These are phyloP conservation scores for Rhynchosporium secalis DNA, from an alignment of 2,329 filamentous ascomycete species.

Conservation along the genomic window DNA sequence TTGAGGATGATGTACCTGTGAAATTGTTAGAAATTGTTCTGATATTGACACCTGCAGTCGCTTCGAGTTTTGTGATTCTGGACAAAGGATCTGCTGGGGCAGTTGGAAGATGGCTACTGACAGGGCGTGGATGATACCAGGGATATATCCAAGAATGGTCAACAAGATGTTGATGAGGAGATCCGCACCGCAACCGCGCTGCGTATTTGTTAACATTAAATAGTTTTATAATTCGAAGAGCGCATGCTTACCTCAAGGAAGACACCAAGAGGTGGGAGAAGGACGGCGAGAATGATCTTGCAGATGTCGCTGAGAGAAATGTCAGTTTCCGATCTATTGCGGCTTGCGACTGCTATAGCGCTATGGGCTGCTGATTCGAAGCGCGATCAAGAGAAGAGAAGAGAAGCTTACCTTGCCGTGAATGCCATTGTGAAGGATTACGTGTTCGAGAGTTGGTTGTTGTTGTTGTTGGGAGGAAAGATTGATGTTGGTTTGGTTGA, in stretches of 20 bases:
- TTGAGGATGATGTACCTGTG: slow-evolving; percentile 81
- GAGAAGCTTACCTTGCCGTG: slow-evolving; percentile 52
- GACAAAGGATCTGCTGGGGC: neutral
- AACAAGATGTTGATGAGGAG: slow-evolving; percentile 90
- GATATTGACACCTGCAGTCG: slow-evolving; percentile 3
- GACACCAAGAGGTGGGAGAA: slow-evolving; percentile 87
- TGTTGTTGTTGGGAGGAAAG: neutral
- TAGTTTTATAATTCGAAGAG: neutral
- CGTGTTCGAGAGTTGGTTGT: neutral
- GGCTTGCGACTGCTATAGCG: neutral
- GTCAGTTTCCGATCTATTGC: slow-evolving; percentile 24
- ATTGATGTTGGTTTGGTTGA: neutral
- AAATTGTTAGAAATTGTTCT: slow-evolving; percentile 23
- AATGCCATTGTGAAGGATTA: slow-evolving; percentile 50
- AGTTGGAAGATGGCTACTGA: slow-evolving; percentile 48
- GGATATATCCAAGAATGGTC: slow-evolving; percentile 71
- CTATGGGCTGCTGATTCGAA: neutral
- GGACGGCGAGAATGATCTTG: slow-evolving; percentile 84
- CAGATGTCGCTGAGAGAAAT: slow-evolving; percentile 61
- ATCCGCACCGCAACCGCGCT: slow-evolving; percentile 80
- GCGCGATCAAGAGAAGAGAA: neutral
- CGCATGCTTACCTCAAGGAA: slow-evolving; percentile 66
- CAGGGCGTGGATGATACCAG: slow-evolving; percentile 88
- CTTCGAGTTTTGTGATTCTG: neutral
- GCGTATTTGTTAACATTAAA: slow-evolving; percentile 15